Evolutionary conservation across 2,329 filamentous ascomycete species (phyloP), one percentile per base, ranked within the genome.

Genomic region (Penicillium italicum): DNA sequence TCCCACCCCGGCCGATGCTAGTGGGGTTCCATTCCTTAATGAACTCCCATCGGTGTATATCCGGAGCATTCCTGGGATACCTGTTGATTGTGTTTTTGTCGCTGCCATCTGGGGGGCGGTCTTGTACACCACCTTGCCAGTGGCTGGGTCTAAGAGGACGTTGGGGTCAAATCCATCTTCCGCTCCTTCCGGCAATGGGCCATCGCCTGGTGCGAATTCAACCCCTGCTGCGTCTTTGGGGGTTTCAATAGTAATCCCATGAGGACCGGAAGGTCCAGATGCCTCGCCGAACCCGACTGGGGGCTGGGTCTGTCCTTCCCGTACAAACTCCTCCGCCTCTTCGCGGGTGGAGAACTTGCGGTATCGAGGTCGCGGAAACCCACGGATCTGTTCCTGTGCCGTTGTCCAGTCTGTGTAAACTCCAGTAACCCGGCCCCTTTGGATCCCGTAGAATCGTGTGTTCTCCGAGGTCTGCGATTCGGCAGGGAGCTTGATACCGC

Each of bases 301-400:
- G 58, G 51, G 64, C 59, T 47, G 59, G 54, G 12, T 51, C 43
- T 69, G 69, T 22, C 76, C 75, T 38, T 79, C 65, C 3, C 57
- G 66, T 47, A 96, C 89, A 69, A 89, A 97, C 20, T 84, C 84
- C 67, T 93, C 85, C 0, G 93, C 93, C 71, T 95, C 91, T 55
- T 79, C 80, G 26, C 81, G 79, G 1, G 83, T 88, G 4, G 76
- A 72, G 62, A 91, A 92, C 59, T 83, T 87, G 72, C 87, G 89
- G 71, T 88, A 83, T 56, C 81, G 83, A 4, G 83, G 82, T 5
- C 85, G 85, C 64, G 87, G 87, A 68, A 86, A 87, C 2, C 88
- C 90, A 31, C 80, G 84, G 58, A 94, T 90, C 61, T 93, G 88
- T 60, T 85, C 79, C 58, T 87, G 80, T 11, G 88, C 90, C 40